phyloP scores from a whole-genome alignment of 2,329 filamentous ascomycete genomes.

The Colletotrichum scovillei region DNA sequence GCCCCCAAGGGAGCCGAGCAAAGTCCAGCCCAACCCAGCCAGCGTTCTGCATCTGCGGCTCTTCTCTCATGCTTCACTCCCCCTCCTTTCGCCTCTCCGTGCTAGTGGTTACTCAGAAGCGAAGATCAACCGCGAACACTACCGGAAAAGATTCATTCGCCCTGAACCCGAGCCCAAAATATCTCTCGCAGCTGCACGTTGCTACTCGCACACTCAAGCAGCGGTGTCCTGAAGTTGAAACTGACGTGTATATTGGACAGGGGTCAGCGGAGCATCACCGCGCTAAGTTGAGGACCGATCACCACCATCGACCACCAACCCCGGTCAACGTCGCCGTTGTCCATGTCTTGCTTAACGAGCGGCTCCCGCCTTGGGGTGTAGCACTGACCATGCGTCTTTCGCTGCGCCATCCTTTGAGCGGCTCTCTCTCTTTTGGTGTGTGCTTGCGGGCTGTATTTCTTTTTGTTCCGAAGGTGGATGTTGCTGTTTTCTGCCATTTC shows the following conservation, averaged over 20 bases:
- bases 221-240: slow-evolving; percentile 36
- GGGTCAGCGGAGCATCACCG: slow-evolving; percentile 15
- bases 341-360: slow-evolving; percentile 34
- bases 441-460: slow-evolving; percentile 2
- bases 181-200: slow-evolving; percentile 25
- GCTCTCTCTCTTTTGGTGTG: slow-evolving; percentile 15
- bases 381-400: slow-evolving; percentile 19
- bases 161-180: slow-evolving; percentile 19
- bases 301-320: not conserved
- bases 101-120: not conserved
- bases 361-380: slow-evolving; percentile 28
- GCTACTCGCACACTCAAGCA: slow-evolving; percentile 17
- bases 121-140: slow-evolving; percentile 29
- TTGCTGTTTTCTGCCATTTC: slow-evolving; percentile 22
- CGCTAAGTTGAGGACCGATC: slow-evolving; percentile 23
- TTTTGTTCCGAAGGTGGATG: slow-evolving; percentile 5
- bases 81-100: not conserved
- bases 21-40: slow-evolving; percentile 1
- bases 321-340: slow-evolving; percentile 21
- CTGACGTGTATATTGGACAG: slow-evolving; percentile 33
- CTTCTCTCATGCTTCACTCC: not conserved
- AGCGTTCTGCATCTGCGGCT: slow-evolving; percentile 23
- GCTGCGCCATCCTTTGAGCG: slow-evolving; percentile 16
- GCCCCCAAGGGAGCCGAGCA: not conserved
- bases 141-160: not conserved